Evolutionary conservation across 1,139 yeast genomes (phyloP).

Genomic region (Pichia cactophila): DNA sequence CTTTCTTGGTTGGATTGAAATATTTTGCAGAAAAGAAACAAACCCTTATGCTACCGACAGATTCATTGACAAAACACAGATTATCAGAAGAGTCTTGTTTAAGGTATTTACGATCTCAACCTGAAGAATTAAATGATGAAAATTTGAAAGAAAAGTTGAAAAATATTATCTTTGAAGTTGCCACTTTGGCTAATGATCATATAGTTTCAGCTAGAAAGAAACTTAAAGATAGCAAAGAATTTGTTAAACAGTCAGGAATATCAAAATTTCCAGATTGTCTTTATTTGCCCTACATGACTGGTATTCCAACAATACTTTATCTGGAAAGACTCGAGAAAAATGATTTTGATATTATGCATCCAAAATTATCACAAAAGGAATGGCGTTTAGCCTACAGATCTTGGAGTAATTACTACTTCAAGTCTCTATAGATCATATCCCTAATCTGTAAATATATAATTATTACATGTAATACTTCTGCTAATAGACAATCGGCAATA

Average conservation of each 20-base stretch:
- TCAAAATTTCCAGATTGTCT: slow-evolving; percentile 49
- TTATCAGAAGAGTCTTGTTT: slow-evolving; percentile 61
- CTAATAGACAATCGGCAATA: too few species aligned
- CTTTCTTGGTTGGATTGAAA: slow-evolving; percentile 53
- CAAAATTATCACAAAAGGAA: slow-evolving; percentile 45
- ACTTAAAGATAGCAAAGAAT: slow-evolving; percentile 33
- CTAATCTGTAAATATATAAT: neutral
- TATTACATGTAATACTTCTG: too few species aligned
- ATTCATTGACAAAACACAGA: slow-evolving; percentile 44
- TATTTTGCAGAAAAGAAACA: slow-evolving; percentile 49
- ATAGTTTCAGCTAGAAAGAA: slow-evolving; percentile 58
- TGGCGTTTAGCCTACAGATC: slow-evolving; percentile 72
- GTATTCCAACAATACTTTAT: slow-evolving; percentile 59
- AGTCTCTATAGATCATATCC: neutral
- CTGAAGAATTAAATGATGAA: slow-evolving; percentile 17
- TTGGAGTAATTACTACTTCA: slow-evolving; percentile 31
- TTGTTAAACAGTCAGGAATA: slow-evolving; percentile 29
- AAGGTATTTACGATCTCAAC: slow-evolving; percentile 40
- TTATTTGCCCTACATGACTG: slow-evolving; percentile 59
- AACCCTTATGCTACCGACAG: slow-evolving; percentile 56
- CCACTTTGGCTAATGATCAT: slow-evolving; percentile 76
- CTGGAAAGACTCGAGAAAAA: slow-evolving; percentile 50
- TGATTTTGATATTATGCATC: slow-evolving; percentile 56
- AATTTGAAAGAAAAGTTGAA: slow-evolving; percentile 33
- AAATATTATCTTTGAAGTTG: slow-evolving; percentile 62